These are phyloP conservation scores for Emmonsiellopsis sp. DNA, from an alignment of 2,329 filamentous ascomycete genomes.

Conservation along the genomic window DNA sequence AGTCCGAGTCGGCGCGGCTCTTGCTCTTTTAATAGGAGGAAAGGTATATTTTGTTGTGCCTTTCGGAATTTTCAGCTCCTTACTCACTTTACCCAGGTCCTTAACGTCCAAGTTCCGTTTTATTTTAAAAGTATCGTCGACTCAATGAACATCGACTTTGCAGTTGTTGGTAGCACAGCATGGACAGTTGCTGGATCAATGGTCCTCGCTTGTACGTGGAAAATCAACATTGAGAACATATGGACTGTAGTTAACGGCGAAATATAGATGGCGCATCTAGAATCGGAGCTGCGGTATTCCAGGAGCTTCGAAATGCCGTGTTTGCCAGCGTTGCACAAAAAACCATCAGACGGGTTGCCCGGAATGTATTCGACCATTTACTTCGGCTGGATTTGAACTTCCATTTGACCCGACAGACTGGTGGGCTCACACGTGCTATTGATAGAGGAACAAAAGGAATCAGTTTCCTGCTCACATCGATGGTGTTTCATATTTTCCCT, in stretches of 20 bases:
- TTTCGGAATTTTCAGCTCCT: constrained; percentile 6
- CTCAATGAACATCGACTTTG: constrained; percentile 92
- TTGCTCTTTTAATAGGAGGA: constrained; percentile 73
- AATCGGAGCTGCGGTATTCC: constrained; percentile 80
- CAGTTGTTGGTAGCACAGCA: constrained; percentile 76
- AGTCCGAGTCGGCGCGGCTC: constrained; percentile 73
- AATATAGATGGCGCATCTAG: constrained; percentile 66
- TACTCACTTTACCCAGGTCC: constrained; percentile 39
- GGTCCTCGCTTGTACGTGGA: constrained; percentile 67
- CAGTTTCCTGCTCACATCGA: constrained; percentile 90
- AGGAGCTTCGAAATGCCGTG: constrained; percentile 89
- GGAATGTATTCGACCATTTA: constrained; percentile 86
- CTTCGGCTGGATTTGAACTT: constrained; percentile 85
- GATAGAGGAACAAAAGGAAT: constrained; percentile 98
- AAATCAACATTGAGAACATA: neutral
- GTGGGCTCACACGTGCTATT: constrained; percentile 85
- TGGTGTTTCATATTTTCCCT: constrained; percentile 95
- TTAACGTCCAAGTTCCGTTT: constrained; percentile 97
- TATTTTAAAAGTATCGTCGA: constrained; percentile 99
- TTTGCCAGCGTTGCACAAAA: constrained; percentile 97
- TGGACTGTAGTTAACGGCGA: neutral
- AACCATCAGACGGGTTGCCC: constrained; percentile 81
- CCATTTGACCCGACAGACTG: constrained; percentile 88
- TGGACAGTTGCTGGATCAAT: constrained; percentile 83
- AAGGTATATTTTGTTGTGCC: constrained; percentile 49